phyloP scores from a whole-genome alignment of 1,284 basidiomycete genomes.

The Ganoderma sp. region DNA sequence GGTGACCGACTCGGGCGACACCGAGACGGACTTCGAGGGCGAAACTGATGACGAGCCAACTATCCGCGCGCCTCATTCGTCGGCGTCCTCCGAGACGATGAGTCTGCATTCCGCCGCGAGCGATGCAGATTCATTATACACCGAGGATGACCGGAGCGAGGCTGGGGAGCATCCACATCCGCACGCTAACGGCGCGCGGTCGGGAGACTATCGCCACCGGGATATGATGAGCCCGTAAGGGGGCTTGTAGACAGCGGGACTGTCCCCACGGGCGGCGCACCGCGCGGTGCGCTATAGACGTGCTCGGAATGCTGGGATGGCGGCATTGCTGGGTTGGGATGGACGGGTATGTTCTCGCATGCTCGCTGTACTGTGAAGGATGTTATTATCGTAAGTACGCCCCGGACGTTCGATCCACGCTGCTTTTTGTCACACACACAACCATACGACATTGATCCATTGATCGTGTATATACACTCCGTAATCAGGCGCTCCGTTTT shows the following conservation, averaged over 20 bases:
- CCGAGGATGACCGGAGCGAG: conserved; percentile 36
- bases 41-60: conserved; percentile 80
- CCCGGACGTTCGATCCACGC: conserved; percentile 26
- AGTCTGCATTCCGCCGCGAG: conserved; percentile 43
- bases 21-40: conserved; percentile 57
- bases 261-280: conserved; percentile 20
- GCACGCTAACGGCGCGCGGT: conserved; percentile 24
- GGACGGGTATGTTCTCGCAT: neutral
- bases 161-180: conserved; percentile 22
- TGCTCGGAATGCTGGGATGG: conserved; percentile 20
- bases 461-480: conserved; percentile 31
- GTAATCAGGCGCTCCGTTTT: conserved; percentile 25
- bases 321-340: conserved; percentile 15
- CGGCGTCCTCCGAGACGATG: conserved; percentile 45
- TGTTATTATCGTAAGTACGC: conserved; percentile 26
- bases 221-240: conserved; percentile 36
- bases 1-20: conserved; percentile 45
- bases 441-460: conserved; percentile 19
- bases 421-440: conserved; percentile 19
- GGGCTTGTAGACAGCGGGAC: conserved; percentile 20
- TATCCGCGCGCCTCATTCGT: conserved; percentile 58
- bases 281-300: conserved; percentile 24
- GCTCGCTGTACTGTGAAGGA: conserved; percentile 19
- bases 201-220: conserved; percentile 28
- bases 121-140: conserved; percentile 39